Base-by-base conservation (phyloP, 352 stramenopile species). In the Phytopythium vexans region DNA sequence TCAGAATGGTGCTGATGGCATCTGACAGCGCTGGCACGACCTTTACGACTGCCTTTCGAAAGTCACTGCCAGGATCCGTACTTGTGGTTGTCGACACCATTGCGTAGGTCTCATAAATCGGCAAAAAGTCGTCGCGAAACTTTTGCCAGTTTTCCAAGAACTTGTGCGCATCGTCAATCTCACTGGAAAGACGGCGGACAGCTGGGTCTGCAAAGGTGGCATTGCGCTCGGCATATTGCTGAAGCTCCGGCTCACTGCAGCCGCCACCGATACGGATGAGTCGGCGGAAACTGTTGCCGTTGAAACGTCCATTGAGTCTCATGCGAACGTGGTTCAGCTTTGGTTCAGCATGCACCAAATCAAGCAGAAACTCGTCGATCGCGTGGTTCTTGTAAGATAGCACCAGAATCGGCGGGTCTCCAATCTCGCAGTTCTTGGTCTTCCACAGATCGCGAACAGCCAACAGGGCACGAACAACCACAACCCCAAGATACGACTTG, bases 321-420 rank as follows among this genome's bases (percentile, higher is more conserved):
- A 36, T 60, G 33, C 52, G 36, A 3, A 11, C 48, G 39, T 82
- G 59, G 3, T 65, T 47, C 34, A 85, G 49, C 2, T 61, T 60
- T 33, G 62, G 58, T 36, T 89, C 76, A 0, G 71, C 68, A 35
- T 76, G 79, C 5, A 94, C 56, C 31, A 96, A 64, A 46, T 96
- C 87, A 16, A 83, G 37, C 27, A 94, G 39, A 56, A 96, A 94
- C 42, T 94, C 85, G 57, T 96, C 87, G 37, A 90, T 91, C 27
- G 84, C 84, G 56, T 96, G 84, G 57, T 95, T 96, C 56, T 94
- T 95, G 71, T 96, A 96, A 27, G 75, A 92, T 6, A 96, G 54
- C 14, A 94, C 79, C 27, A 96, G 59, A 41, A 94, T 94, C 7
- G 84, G 84, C 10, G 81, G 82, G 15, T 84, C 68, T 0, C 79